phyloP scores from a whole-genome alignment of 1,139 yeast genomes.

The Yamadazyma songkhlaensis region DNA sequence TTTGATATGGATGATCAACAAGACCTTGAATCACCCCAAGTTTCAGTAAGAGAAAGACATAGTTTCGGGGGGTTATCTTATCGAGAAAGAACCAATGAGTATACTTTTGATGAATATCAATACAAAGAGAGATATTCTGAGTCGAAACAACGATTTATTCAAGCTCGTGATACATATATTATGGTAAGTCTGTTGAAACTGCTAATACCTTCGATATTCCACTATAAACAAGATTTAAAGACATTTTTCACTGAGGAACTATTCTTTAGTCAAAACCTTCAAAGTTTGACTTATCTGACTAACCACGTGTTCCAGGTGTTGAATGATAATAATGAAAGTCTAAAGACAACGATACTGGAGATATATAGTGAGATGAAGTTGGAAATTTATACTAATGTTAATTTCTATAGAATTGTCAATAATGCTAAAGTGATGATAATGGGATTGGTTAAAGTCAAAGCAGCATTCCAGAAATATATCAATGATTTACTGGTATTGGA shows the following conservation, averaged over 20 bases:
- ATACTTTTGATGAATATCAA: too few relatives aligned
- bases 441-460: conserved; percentile 11
- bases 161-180: not conserved
- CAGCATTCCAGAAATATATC: conserved; percentile 11
- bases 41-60: too few relatives aligned
- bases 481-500: conserved; percentile 10
- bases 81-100: too few relatives aligned
- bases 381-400: conserved; percentile 13
- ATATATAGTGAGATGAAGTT: conserved; percentile 12
- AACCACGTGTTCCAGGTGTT: conserved; percentile 7
- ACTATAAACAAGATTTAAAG: conserved; percentile 6
- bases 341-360: conserved; percentile 5
- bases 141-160: too few relatives aligned
- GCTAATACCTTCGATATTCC: conserved; percentile 13
- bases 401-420: conserved; percentile 10
- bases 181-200: conserved; percentile 10
- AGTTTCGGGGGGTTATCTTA: too few relatives aligned
- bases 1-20: too few relatives aligned
- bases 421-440: conserved; percentile 14
- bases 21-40: too few relatives aligned
- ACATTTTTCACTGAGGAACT: conserved; percentile 17
- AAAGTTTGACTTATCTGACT: conserved; percentile 4
- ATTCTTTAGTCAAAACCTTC: conserved; percentile 17
- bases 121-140: too few relatives aligned
- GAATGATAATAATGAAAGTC: conserved; percentile 2